phyloP scores from a whole-genome alignment of 2,329 filamentous ascomycete species.

The Cryphonectria japonica region DNA sequence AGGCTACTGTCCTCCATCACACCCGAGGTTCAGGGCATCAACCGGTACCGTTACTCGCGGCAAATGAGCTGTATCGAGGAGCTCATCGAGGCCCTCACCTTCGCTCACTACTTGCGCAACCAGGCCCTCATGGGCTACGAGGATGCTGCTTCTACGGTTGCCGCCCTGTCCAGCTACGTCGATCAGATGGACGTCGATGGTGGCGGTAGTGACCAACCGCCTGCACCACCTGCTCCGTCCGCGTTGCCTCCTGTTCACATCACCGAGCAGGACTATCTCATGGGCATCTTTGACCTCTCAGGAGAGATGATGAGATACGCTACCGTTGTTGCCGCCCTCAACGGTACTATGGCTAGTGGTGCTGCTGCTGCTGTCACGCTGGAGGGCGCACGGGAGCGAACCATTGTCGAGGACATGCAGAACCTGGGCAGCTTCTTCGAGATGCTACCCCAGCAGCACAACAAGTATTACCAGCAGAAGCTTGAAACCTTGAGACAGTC shows the following conservation, averaged over 20 bases:
- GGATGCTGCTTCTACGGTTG: slow-evolving; percentile 57
- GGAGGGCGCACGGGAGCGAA: slow-evolving; percentile 44
- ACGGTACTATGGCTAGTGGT: slow-evolving; percentile 53
- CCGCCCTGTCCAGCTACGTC: slow-evolving; percentile 35
- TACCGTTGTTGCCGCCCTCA: slow-evolving; percentile 83
- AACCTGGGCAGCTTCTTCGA: slow-evolving; percentile 77
- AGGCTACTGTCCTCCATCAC: slow-evolving; percentile 69
- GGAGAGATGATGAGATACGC: slow-evolving; percentile 98
- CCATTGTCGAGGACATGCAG: slow-evolving; percentile 81
- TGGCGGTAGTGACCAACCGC: slow-evolving; percentile 18
- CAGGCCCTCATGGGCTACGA: slow-evolving; percentile 74
- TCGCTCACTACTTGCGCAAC: slow-evolving; percentile 81
- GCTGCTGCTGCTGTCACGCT: slow-evolving; percentile 27
- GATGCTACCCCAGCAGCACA: slow-evolving; percentile 64
- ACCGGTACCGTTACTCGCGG: slow-evolving; percentile 79
- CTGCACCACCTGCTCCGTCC: slow-evolving; percentile 27
- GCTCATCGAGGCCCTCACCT: slow-evolving; percentile 88
- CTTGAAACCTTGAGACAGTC: slow-evolving; percentile 83
- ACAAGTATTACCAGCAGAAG: slow-evolving; percentile 72
- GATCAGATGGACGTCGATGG: slow-evolving; percentile 41
- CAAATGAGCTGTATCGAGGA: slow-evolving; percentile 90
- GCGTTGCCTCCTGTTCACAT: slow-evolving; percentile 55
- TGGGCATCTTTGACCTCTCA: slow-evolving; percentile 90
- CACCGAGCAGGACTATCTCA: slow-evolving; percentile 82
- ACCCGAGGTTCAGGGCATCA: slow-evolving; percentile 75